Conservation (phyloP, 192 early-diverging fungal species). For the Lobosporangium transversale region DNA sequence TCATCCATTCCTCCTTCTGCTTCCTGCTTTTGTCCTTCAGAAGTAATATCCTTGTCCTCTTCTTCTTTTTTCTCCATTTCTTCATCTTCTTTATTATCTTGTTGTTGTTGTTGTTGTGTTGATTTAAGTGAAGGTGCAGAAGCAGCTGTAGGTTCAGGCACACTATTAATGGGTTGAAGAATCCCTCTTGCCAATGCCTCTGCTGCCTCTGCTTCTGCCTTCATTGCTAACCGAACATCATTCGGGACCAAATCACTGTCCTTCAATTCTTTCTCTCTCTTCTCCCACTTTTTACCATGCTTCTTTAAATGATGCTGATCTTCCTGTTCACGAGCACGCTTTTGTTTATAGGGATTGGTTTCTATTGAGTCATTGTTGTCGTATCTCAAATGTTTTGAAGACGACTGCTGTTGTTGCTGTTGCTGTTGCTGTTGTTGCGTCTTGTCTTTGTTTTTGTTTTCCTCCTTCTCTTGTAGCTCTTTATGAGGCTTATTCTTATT, state of each 20-base stretch:
- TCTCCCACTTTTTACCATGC: slow-evolving; percentile 48
- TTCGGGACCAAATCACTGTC: slow-evolving; percentile 46
- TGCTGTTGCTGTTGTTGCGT: not conserved
- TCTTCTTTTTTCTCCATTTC: slow-evolving; percentile 38
- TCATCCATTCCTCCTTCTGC: too few relatives aligned
- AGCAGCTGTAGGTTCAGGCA: not conserved
- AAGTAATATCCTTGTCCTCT: slow-evolving; percentile 16
- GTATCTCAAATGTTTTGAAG: not conserved
- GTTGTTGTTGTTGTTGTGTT: not conserved
- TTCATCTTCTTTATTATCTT: slow-evolving; percentile 16
- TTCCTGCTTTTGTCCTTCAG: slow-evolving; percentile 15
- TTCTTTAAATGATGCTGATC: slow-evolving; percentile 40
- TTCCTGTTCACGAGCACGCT: slow-evolving; percentile 31
- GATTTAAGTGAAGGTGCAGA: too few relatives aligned
- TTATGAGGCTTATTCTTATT: slow-evolving; percentile 50
- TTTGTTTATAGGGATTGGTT: not conserved
- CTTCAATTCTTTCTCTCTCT: slow-evolving; percentile 41
- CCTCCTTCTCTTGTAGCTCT: too few relatives aligned
- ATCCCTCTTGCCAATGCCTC: slow-evolving; percentile 1
- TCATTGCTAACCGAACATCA: slow-evolving; percentile 39
- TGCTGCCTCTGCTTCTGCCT: slow-evolving; percentile 41
- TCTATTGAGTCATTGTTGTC: not conserved
- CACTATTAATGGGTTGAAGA: not conserved
- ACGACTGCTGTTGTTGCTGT: slow-evolving; percentile 1
- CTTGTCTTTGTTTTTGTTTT: too few relatives aligned